Evolutionary conservation across 2,329 filamentous ascomycete genomes (phyloP), one percentile per base, ranked within the genome.

Genomic region (Epichloe gansuensis): DNA sequence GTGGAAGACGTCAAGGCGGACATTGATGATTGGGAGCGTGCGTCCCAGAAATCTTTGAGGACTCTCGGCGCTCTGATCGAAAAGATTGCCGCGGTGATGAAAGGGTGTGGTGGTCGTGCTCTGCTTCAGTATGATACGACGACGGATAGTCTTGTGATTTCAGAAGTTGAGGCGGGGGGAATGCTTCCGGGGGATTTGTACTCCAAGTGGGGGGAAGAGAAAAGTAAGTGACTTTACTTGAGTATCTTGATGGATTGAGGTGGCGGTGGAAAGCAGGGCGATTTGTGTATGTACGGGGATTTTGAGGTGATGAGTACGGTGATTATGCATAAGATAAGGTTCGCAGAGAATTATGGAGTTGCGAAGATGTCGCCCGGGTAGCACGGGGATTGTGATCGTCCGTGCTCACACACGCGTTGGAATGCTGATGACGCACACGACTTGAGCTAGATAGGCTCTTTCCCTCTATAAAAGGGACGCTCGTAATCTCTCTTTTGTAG

Each of bases 1-100:
- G 36, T 56, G 49, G 62, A 72, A 59, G 60, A 72, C 55, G 61
- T 73, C 12, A 46, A 56, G 3, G 35, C 21, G 21, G 53, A 63
- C 5, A 58, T 72, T 36, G 53, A 55, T 25, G 52, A 15, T 25
- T 73, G 70, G 71, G 68, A 74, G 57, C 13, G 53, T 34, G 35
- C 31, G 17, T 62, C 71, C 49, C 61, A 66, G 47, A 21, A 39
- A 5, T 53, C 64, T 36, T 53, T 73, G 47, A 60, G 49, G 49
- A 60, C 53, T 38, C 48, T 72, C 34, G 65, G 57, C 13, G 53
- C 49, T n/a, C 54, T 73, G 49, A 62, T 71, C 34, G 54, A 43
- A 7, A 59, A 57, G 27, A 44, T 53, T 13, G 17, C 34, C 40
- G 17, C 2, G 23, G 40, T 50, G 41, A 45, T 41, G 38, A 53